Evolutionary conservation across 495 filamentous ascomycete species (phyloP).

Genomic region (Letharia columbiana): DNA sequence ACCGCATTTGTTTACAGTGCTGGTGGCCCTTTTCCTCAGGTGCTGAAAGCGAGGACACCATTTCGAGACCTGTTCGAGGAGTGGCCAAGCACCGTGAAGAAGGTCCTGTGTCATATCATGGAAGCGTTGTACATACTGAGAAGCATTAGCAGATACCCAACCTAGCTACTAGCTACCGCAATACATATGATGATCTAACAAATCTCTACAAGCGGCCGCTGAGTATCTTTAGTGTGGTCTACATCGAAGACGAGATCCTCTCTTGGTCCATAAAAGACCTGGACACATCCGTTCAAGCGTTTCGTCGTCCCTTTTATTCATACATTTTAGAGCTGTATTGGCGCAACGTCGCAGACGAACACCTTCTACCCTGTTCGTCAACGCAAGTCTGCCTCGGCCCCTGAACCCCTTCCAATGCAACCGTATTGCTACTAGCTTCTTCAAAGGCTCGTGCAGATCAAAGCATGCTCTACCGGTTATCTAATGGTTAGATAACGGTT

Average conservation of each 20-base stretch:
- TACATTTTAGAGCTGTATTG: not conserved
- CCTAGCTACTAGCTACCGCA: not conserved
- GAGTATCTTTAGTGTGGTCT: not conserved
- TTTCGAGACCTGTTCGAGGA: not conserved
- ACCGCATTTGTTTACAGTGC: not conserved
- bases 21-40: not conserved
- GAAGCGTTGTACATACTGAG: not conserved
- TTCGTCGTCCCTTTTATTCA: no score
- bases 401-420: no score
- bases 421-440: not conserved
- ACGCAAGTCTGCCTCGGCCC: not conserved
- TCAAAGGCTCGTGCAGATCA: not conserved
- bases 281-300: not conserved
- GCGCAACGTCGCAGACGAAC: not conserved
- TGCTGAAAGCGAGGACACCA: not conserved
- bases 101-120: not conserved
- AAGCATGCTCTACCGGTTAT: not conserved
- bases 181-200: not conserved
- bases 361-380: not conserved
- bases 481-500: no score
- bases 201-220: not conserved
- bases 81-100: not conserved
- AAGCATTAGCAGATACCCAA: not conserved
- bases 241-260: not conserved
- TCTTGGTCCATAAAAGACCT: not conserved